Evolutionary conservation across 495 filamentous ascomycete genomes (phyloP).

Genomic region (Penicillium parvum): DNA sequence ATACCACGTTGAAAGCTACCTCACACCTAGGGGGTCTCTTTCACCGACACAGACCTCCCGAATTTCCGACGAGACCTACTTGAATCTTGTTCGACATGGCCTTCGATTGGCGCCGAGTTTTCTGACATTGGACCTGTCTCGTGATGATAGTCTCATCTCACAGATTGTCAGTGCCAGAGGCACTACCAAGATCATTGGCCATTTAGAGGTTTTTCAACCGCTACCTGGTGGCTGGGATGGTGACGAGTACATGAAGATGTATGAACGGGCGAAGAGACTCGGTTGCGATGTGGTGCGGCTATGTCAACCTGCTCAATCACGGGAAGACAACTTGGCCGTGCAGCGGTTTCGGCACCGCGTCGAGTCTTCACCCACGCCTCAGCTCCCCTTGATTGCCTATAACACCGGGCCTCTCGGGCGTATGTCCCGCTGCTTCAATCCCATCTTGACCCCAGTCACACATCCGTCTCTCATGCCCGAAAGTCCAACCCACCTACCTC

Average conservation of each 20-base stretch:
- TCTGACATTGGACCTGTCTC: constrained; percentile 60
- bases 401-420: constrained; percentile 65
- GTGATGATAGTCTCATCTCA: constrained; percentile 47
- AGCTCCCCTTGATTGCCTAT: constrained; percentile 60
- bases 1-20: constrained; percentile 41
- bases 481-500: constrained; percentile 19
- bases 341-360: constrained; percentile 35
- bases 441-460: constrained; percentile 58
- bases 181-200: constrained; percentile 62
- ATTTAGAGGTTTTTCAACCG: constrained; percentile 47
- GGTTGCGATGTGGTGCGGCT: constrained; percentile 49
- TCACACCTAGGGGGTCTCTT: constrained; percentile 14
- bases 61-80: constrained; percentile 45
- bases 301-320: constrained; percentile 35
- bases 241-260: constrained; percentile 28
- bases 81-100: constrained; percentile 60
- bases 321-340: constrained; percentile 42
- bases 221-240: constrained; percentile 43
- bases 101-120: constrained; percentile 68
- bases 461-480: constrained; percentile 27
- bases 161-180: constrained; percentile 56
- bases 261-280: constrained; percentile 40
- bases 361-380: constrained; percentile 21
- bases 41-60: constrained; percentile 19
- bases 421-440: constrained; percentile 59